Base-by-base conservation (phyloP, 2,329 filamentous ascomycete genomes). In the Phoma sp. region DNA sequence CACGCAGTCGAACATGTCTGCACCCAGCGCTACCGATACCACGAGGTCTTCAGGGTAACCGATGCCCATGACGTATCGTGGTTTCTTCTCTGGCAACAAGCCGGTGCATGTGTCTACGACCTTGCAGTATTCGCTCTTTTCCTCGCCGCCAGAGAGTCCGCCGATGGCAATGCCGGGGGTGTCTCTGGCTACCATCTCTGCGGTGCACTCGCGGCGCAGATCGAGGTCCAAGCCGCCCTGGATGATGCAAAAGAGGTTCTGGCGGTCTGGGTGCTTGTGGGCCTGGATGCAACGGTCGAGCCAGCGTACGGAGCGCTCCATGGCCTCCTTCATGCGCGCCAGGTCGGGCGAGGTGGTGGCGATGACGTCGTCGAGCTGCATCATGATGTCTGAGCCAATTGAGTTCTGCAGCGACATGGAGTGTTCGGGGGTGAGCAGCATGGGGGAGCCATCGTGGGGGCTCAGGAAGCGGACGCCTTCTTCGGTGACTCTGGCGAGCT, bases 1-100 rank as follows among this genome's bases (percentile, higher is more conserved):
- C 6, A 99, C 95, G 72, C 96, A 99, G 77, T 99, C 95, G 73
- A 99, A 99, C 95, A 99, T 99, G 77, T 99, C 95, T 43, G 95
- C 95, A 3, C 95, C 95, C 0, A 99, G 83, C 1, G 95, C 95
- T 4, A 97, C 88, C 48, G 92, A 96, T 35, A 99, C 93, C 2
- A 99, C 85, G 51, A 99, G 81, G 71, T 99, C 95, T 78, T 98
- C 95, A 1, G 95, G 95, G 75, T 97, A 99, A 12, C 95, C 92
- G 64, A 99, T 95, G 17, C 95, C 95, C 96, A 99, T 99, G 53
- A 99, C 94, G 77, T 99, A 99, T 73, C 95, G 85, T n/a, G 95
- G 95, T 77, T 99, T 99, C 58, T 90, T 81, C 54, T 94, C 89
- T 0, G 96, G 96, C 17, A 99, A 82, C 55, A 96, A 76, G 29